These are phyloP conservation scores for Heliocybe sulcata DNA, from an alignment of 1,284 basidiomycete species.

Conservation along the genomic window DNA sequence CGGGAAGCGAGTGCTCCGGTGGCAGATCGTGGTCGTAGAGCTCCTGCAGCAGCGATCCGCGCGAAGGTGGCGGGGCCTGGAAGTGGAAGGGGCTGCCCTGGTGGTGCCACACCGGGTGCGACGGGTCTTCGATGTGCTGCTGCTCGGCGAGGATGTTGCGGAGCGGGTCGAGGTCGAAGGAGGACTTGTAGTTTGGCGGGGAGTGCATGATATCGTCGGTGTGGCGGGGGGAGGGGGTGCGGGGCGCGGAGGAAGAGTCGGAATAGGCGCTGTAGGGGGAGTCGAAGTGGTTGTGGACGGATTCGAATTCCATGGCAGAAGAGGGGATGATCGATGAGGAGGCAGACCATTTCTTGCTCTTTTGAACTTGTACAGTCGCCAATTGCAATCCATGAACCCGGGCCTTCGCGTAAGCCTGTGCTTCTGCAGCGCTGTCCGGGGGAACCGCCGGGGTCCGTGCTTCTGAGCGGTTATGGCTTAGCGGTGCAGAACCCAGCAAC, in stretches of 20 bases:
- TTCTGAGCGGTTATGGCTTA: not conserved
- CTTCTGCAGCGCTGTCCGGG: not conserved
- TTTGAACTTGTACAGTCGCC: not conserved
- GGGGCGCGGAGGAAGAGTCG: conserved; percentile 58
- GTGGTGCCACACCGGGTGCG: conserved; percentile 23
- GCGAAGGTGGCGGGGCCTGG: conserved; percentile 26
- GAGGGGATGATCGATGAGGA: conserved; percentile 1
- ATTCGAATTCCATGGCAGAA: conserved; percentile 5
- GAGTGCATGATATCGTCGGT: conserved; percentile 31
- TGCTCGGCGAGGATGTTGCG: conserved; percentile 44
- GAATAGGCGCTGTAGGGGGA: conserved; percentile 47
- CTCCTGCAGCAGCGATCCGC: conserved; percentile 58
- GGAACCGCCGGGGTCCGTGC: not conserved
- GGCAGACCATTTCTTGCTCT: not conserved
- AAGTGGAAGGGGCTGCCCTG: not conserved
- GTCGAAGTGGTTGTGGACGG: conserved; percentile 1
- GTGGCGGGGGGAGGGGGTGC: conserved; percentile 56
- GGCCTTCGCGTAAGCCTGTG: conserved; percentile 1
- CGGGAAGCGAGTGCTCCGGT: conserved; percentile 25
- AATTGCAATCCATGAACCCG: not conserved
- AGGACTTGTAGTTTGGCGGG: conserved; percentile 31
- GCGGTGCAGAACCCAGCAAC: not conserved
- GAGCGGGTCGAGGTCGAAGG: conserved; percentile 37
- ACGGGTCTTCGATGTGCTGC: conserved; percentile 27
- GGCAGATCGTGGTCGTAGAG: conserved; percentile 42